Base-by-base conservation (phyloP, 208 protist genomes). In the Strigomonas galati region DNA sequence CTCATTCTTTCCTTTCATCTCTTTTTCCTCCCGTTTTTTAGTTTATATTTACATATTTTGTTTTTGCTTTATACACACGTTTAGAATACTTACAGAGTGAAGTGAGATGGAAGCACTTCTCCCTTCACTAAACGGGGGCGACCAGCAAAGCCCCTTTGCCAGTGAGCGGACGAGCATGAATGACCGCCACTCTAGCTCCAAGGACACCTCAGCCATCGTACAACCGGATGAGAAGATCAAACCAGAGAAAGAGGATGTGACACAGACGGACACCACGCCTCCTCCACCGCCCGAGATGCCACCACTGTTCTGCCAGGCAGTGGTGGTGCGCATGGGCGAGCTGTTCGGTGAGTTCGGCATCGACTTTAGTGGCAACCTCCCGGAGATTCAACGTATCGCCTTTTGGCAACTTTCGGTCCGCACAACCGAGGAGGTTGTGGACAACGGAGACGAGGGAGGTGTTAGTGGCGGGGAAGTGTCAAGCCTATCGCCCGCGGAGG, bases 271-370 rank as follows among this genome's bases (percentile, higher is more conserved):
- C 54, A 43, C 62, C 1, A 48, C 55, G 0, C 23, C 31, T 0
- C 32, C 62, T 27, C 31, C 52, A 15, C 61, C 32, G 14, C 35
- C 58, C 24, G 57, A 49, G 48, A 56, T 54, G 65, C 59, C 55
- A 35, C 62, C 67, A 53, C 78, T 91, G 78, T 65, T 81, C 71
- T 96, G 86, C 84, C 79, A 92, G 77, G 81, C 86, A 66, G 84
- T 87, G 53, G 87, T 96, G 44, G 48, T 84, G 30, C 82, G 83
- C 65, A 81, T 96, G 56, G 92, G 85, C 12, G 92, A 97, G 65
- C 70, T 84, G 3, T 96, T 97, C 67, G 90, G 75, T 5, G 90
- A 97, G 79, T 95, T 97, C 72, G 82, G 81, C 30, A 64, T 40
- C 9, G 57, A 32, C 43, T 49, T 58, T 27, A 67, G 44, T 40